phyloP scores from a whole-genome alignment of 306 rosid species.

The Corylus heterophylla region DNA sequence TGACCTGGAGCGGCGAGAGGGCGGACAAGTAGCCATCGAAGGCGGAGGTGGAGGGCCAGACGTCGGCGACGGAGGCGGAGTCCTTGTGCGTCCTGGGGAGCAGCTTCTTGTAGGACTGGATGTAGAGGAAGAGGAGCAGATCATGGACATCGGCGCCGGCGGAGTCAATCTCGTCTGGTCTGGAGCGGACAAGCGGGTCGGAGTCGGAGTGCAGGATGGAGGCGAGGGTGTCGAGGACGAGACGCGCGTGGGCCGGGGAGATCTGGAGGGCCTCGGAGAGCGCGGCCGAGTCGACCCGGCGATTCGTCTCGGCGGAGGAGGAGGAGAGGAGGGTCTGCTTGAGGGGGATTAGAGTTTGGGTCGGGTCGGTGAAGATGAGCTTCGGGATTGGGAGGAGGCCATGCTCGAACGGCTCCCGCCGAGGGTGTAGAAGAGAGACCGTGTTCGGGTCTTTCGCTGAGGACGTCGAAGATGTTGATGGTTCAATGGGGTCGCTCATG shows the following conservation, averaged over 20 bases:
- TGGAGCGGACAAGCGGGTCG: constrained; percentile 62
- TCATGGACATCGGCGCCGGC: constrained; percentile 72
- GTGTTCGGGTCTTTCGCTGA: constrained; percentile 41
- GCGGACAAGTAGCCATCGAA: constrained; percentile 98
- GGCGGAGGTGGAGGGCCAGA: constrained; percentile 99
- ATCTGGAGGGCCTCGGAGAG: constrained; percentile 82
- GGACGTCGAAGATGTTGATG: constrained; percentile 47
- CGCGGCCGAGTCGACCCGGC: constrained; percentile 52
- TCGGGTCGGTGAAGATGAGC: constrained; percentile 81
- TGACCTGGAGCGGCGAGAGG: constrained; percentile 95
- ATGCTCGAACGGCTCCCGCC: constrained; percentile 91
- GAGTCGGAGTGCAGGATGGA: constrained; percentile 72
- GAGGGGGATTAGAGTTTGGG: constrained; percentile 74
- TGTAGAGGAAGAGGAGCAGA: constrained; percentile 85
- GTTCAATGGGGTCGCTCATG: constrained; percentile 71
- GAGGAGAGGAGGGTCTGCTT: background rate
- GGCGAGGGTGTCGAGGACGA: constrained; percentile 74
- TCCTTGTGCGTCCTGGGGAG: constrained; percentile 96
- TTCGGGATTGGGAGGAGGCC: constrained; percentile 84
- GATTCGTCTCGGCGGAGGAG: constrained; percentile 27
- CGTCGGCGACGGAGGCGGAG: constrained; percentile 89
- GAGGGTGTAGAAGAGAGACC: constrained; percentile 57
- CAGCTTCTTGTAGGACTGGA: constrained; percentile 90
- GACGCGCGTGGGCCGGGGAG: constrained; percentile 77
- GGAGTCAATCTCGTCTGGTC: constrained; percentile 46